Evolutionary conservation across 805 yeast species (phyloP).

Genomic region (Lipomyces yamadae): DNA sequence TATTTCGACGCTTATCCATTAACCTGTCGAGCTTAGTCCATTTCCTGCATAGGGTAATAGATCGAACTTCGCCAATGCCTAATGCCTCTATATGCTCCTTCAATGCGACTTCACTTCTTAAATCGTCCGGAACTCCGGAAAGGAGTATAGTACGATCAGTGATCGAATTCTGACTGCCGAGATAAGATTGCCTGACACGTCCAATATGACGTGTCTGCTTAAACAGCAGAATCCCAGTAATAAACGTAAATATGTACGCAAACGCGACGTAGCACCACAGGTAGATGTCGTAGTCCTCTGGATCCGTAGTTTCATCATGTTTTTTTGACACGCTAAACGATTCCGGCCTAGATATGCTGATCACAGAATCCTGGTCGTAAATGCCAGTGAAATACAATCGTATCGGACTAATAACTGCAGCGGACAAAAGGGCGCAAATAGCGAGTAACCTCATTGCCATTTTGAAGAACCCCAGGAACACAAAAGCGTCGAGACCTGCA

Average conservation of each 20-base stretch:
- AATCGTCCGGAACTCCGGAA: constrained; percentile 84
- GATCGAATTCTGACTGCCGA: constrained; percentile 85
- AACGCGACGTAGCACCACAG: constrained; percentile 86
- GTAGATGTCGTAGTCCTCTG: constrained; percentile 59
- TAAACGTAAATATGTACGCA: constrained; percentile 80
- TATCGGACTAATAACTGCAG: constrained; percentile 79
- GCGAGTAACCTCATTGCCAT: constrained; percentile 77
- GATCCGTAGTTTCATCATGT: constrained; percentile 18
- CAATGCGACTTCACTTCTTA: constrained; percentile 70
- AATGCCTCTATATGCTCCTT: constrained; percentile 76
- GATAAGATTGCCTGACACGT: constrained; percentile 71
- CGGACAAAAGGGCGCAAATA: constrained; percentile 69
- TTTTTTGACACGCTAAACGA: neutral
- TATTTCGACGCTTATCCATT: constrained; percentile 60
- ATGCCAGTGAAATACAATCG: constrained; percentile 82
- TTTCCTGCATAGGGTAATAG: constrained; percentile 80
- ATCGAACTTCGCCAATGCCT: constrained; percentile 77
- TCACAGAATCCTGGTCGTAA: constrained; percentile 52
- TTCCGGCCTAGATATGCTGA: neutral
- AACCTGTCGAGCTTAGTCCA: constrained; percentile 77
- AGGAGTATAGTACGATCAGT: constrained; percentile 86
- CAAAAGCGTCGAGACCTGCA: constrained; percentile 95
- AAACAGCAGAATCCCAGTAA: constrained; percentile 64
- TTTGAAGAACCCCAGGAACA: constrained; percentile 85
- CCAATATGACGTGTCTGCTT: constrained; percentile 76